Evolutionary conservation across 345 rosid genomes (phyloP), one percentile per base, ranked within the genome.

Genomic region (Trapa incisa): DNA sequence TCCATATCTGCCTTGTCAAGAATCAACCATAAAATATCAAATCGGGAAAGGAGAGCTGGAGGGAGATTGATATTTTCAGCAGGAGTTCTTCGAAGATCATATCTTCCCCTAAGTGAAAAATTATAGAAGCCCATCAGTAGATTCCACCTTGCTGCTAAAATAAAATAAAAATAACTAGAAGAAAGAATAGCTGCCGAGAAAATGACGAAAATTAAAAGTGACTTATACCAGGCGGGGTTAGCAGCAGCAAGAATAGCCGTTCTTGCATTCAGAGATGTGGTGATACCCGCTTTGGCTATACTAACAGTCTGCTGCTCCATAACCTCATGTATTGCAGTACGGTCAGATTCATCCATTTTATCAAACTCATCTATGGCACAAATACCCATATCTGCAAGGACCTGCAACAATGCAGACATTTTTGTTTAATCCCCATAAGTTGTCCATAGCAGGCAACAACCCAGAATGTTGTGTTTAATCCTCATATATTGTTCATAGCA

Each of bases 251-350:
- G 89, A 81, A 94, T 85, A 63, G 96, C 97, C 67, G 97, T 94
- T 82, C 99, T 84, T 70, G 99, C 99, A 67, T 94, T 94, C 73
- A 94, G 73, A 33, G 99, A 91, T 36, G 99, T 94, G 50, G 97
- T 94, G 65, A 94, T 91, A 75, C 99, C 99, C 72, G 99, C 99
- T 82, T 94, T 94, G 4, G 99, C 99, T 74, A 94, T 94, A 85
- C 99, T 94, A 41, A 94, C 97, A 68, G 99, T 94, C 81, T 94
- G 99, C 83, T 91, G 99, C 80, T 91, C 97, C 97, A 91, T 94
- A 67, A 94, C 99, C 76, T 94, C 99, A 69, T 94, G 99, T 69
- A 94, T 94, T 17, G 97, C 91, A 39, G 99, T 91, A 66, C 99
- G 93, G 82, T 94, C 99, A 41, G 89, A 91, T 76, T 94, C 99